Base-by-base conservation (phyloP, 352 stramenopile species). In the Pythium aristosporum region DNA sequence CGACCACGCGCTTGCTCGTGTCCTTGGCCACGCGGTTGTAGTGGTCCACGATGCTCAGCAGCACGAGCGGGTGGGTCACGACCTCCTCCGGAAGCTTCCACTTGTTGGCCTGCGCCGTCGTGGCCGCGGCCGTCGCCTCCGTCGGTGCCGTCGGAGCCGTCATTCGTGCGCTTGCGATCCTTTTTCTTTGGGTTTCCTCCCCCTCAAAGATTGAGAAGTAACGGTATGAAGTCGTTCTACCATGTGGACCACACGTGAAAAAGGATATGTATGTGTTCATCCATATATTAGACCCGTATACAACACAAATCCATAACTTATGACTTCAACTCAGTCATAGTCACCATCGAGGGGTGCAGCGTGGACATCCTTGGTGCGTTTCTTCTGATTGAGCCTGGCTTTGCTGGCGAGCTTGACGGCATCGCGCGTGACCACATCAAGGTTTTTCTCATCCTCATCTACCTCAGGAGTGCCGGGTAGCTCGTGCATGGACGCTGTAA, bases 21-120 rank as follows among this genome's bases (percentile, higher is more conserved):
- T 99, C 97, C 55, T 96, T 97, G 8, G 97, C 97, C 41, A 99
- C 96, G 66, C 98, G 92, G 74, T 99, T 99, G 85, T 99, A 99
- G 77, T 99, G 98, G 83, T 99, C 98, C 50, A 98, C 96, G 52
- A 98, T 98, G 67, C 90, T 98, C 52, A 99, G 83, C 23, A 99
- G 84, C 54, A 99, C 97, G n/a, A 99, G 83, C 36, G 98, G 98
- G 77, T 99, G 97, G 47, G 98, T 97, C 64, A 98, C 96, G 16
- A 99, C 96, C 73, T 97, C 88, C 61, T 94, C 86, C 15, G 87
- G 87, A 18, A 96, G 75, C 70, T 88, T 83, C 71, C 62, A 70
- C 49, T 74, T 70, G 51, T 47, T 56, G 28, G 52, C 53, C n/a
- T 51, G 57, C 10, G 61, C 28, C 21, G 57, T 43, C n/a, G 50